Evolutionary conservation across 345 rosid genomes (phyloP), one percentile per base, ranked within the genome.

Genomic region (Acer yangbiense): DNA sequence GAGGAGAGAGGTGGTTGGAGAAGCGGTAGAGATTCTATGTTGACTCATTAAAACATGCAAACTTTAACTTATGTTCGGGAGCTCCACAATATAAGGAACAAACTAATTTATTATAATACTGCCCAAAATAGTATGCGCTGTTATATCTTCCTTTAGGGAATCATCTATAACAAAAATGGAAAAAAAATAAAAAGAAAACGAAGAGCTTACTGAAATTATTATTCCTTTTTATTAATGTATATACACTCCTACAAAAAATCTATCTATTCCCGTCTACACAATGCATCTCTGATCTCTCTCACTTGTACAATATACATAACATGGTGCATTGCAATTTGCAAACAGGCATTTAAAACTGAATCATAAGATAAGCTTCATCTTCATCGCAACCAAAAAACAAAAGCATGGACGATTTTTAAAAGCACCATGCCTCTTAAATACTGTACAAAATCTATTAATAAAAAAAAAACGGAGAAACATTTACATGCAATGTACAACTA

Each of bases 401-500:
- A 63, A 23, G 35, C 21, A 13, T 71, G 64, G 52, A 23, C 73
- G 39, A 35, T 35, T 27, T 48, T 39, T 32, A 25, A 23, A 25
- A 60, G 16, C 16, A 69, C 73, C 32, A 48, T 32, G 29, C 68
- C 12, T 17, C 20, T 65, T 52, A 68, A 65, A 32, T 29, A 67
- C 78, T 72, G 64, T 71, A 82, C 78, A 85, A 35, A 35, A 35
- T 35, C 39, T 35, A 35, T 35, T 0, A 4, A 4, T 35, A 35
- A 35, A 60, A 61, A 35, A 35, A 60, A 61, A 69, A 14, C 0
- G 1, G 9, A 18, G 23, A 58, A 71, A 72, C 71, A 54, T 60
- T 61, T 72, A 71, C 68, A 65, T 3, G 73, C 41, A 46, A 41
- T 44, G 35, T 50, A 77, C 57, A 68, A 35, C 48, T 65, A 25